phyloP scores from a whole-genome alignment of 169 alveolate genomes.

The Cryptosporidium ubiquitum region DNA sequence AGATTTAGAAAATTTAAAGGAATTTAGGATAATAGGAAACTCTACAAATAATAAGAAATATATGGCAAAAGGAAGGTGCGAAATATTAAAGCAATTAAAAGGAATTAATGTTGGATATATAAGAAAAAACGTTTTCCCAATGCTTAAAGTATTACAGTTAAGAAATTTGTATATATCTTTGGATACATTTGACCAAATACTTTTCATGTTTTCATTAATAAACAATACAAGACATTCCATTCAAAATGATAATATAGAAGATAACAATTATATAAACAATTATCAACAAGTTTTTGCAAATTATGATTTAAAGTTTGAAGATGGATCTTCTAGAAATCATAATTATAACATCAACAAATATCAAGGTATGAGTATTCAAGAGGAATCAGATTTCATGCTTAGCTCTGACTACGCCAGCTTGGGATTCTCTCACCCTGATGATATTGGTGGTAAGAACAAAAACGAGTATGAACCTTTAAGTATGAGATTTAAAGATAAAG shows the following conservation, averaged over 20 bases:
- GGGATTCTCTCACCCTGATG: conserved; percentile 31
- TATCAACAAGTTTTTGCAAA: background rate
- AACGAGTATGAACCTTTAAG: background rate
- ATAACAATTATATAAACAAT: background rate
- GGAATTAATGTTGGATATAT: background rate
- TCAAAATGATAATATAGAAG: background rate
- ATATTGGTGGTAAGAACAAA: background rate
- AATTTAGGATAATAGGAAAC: conserved; percentile 2
- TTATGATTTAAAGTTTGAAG: conserved; percentile 14
- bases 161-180: conserved; percentile 28
- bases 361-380: conserved; percentile 21
- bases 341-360: conserved; percentile 25
- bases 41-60: background rate
- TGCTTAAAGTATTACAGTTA: background rate
- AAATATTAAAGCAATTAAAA: background rate
- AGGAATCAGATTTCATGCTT: conserved; percentile 34
- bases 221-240: background rate
- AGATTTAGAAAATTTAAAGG: background rate
- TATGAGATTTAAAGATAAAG: background rate
- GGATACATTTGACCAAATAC: conserved; percentile 13
- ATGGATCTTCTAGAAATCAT: conserved; percentile 18
- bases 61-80: background rate
- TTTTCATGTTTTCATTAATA: conserved; percentile 1
- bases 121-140: background rate
- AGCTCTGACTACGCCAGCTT: conserved; percentile 15